phyloP scores from a whole-genome alignment of 2,329 filamentous ascomycete species.

The Sporothrix dimorphospora region DNA sequence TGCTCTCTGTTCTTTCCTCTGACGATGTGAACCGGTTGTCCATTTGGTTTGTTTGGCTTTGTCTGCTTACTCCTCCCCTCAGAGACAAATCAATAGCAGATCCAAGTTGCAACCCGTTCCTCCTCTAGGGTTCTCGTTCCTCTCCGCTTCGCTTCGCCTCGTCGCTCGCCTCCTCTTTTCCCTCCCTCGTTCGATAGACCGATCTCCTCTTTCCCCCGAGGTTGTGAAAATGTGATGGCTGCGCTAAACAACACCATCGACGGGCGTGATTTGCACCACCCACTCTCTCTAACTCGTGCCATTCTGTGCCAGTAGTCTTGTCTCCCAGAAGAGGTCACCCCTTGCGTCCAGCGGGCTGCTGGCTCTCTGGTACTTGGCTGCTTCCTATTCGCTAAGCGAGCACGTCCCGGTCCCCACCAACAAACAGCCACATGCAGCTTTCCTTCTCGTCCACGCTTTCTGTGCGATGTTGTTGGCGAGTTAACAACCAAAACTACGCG shows the following conservation, averaged over 20 bases:
- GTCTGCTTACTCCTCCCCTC: background rate
- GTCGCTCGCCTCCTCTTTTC: background rate
- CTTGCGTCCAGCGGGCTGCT: slow-evolving; percentile 6
- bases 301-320: background rate
- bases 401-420: background rate
- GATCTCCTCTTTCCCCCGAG: background rate
- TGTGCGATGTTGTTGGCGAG: background rate
- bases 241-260: slow-evolving; percentile 17
- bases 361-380: background rate
- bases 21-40: background rate
- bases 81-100: background rate
- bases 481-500: background rate
- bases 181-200: background rate
- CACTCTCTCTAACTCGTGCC: background rate
- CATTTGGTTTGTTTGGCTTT: background rate
- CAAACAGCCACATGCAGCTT: background rate
- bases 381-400: slow-evolving; percentile 17
- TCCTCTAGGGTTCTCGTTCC: background rate
- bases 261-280: background rate
- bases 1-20: background rate
- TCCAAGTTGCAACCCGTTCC: background rate
- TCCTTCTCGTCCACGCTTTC: background rate
- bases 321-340: background rate
- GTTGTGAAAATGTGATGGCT: slow-evolving; percentile 20
- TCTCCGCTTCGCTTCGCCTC: slow-evolving; percentile 3